These are phyloP conservation scores for Cadophora sp. DNA, from an alignment of 2,329 filamentous ascomycete species.

Conservation along the genomic window DNA sequence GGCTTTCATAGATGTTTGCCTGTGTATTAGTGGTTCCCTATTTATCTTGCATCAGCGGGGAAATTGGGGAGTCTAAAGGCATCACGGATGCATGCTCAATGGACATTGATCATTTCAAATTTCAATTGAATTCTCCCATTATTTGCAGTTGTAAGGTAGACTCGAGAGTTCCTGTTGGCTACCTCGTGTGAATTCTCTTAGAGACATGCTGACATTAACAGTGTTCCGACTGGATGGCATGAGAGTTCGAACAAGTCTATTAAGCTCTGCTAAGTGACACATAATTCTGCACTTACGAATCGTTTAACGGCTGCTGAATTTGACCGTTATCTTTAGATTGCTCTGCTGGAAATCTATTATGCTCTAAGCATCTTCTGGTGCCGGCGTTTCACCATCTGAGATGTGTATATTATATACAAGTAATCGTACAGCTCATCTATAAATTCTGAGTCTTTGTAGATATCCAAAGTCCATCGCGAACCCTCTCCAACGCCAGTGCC, in stretches of 20 bases:
- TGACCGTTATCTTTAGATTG: not conserved
- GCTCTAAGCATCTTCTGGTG: no score
- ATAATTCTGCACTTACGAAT: no score
- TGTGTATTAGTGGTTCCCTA: not conserved
- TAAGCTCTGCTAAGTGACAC: no score
- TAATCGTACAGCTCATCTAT: not conserved
- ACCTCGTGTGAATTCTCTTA: no score
- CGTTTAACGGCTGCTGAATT: not conserved
- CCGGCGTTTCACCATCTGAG: not conserved
- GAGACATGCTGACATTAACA: no score
- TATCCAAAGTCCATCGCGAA: not conserved
- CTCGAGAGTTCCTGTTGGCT: no score
- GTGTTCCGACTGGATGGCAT: no score
- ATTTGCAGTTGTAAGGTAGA: no score
- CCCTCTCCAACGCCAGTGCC: not conserved
- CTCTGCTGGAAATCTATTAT: not conserved
- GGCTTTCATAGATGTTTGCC: not conserved
- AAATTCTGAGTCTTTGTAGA: not conserved
- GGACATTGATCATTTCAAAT: no score
- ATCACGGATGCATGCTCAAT: not conserved
- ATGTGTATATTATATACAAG: constrained; percentile 5
- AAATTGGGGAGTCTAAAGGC: not conserved
- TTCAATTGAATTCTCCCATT: no score
- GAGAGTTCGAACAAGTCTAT: no score
- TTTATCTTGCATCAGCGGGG: not conserved